phyloP scores from a whole-genome alignment of 2,329 filamentous ascomycete genomes.

The Paramyrothecium sp. region DNA sequence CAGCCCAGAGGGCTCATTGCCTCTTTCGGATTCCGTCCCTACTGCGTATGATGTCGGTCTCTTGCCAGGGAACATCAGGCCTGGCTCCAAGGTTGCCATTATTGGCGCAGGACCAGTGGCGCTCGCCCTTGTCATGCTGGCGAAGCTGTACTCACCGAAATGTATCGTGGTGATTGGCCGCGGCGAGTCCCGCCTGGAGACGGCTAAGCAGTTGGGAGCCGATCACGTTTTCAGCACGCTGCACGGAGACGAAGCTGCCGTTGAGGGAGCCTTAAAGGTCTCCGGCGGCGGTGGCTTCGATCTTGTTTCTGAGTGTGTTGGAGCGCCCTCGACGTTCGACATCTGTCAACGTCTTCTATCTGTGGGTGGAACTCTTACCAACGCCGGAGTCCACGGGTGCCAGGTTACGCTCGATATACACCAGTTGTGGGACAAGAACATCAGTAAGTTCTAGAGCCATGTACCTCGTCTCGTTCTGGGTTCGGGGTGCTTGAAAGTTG shows the following conservation, averaged over 20 bases:
- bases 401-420: conserved; percentile 51
- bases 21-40: conserved; percentile 55
- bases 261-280: conserved; percentile 36
- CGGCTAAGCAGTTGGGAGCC: conserved; percentile 48
- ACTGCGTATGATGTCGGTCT: conserved; percentile 56
- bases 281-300: conserved; percentile 54
- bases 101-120: conserved; percentile 57
- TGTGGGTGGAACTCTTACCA: conserved; percentile 52
- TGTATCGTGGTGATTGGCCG: conserved; percentile 51
- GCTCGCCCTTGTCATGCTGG: conserved; percentile 51
- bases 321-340: conserved; percentile 50
- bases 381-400: conserved; percentile 57
- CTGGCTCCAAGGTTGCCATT: conserved; percentile 50
- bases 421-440: conserved; percentile 52
- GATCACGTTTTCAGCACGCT: conserved; percentile 36
- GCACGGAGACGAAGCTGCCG: conserved; percentile 23
- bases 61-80: conserved; percentile 48
- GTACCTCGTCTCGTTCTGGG: neutral
- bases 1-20: conserved; percentile 41
- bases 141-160: conserved; percentile 52
- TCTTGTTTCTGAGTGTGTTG: conserved; percentile 57
- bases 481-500: neutral
- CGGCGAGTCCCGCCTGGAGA: conserved; percentile 44
- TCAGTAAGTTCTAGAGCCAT: conserved; percentile 33
- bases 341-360: conserved; percentile 53